These are phyloP conservation scores for Porcisia hertigi DNA, from an alignment of 208 protist genomes.

Conservation along the genomic window DNA sequence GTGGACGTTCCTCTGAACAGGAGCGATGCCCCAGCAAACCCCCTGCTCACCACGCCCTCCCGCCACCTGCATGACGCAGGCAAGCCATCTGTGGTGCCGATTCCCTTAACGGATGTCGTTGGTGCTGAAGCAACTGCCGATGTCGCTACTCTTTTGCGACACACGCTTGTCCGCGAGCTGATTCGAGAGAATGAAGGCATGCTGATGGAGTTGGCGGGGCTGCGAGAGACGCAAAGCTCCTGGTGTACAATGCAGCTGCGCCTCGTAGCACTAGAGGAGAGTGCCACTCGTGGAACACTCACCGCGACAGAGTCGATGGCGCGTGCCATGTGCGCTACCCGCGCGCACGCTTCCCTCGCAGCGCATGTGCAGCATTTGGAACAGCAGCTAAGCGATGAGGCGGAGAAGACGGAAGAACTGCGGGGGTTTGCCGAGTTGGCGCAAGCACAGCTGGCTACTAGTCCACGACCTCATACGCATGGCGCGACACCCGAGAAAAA, in stretches of 20 bases:
- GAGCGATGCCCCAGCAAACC: not conserved
- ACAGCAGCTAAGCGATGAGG: slow-evolving; percentile 21
- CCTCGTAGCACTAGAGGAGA: slow-evolving; percentile 7
- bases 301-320: slow-evolving; percentile 20
- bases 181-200: slow-evolving; percentile 57
- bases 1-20: not conserved
- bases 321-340: slow-evolving; percentile 4
- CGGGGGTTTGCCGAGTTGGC: slow-evolving; percentile 50
- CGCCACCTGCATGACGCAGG: not conserved
- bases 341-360: slow-evolving; percentile 10
- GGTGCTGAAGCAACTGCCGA: not conserved
- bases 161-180: slow-evolving; percentile 51
- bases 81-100: not conserved
- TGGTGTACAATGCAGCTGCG: not conserved
- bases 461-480: not conserved
- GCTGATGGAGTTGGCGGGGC: slow-evolving; percentile 37
- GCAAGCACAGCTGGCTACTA: slow-evolving; percentile 39
- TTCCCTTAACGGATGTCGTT: not conserved
- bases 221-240: slow-evolving; percentile 9
- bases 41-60: not conserved
- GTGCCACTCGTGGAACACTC: slow-evolving; percentile 16
- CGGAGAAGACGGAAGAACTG: slow-evolving; percentile 33
- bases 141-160: not conserved
- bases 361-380: slow-evolving; percentile 14
- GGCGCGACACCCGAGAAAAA: not conserved